Conservation (phyloP, 2,329 filamentous ascomycete genomes). For the Epichloe hybrida region DNA sequence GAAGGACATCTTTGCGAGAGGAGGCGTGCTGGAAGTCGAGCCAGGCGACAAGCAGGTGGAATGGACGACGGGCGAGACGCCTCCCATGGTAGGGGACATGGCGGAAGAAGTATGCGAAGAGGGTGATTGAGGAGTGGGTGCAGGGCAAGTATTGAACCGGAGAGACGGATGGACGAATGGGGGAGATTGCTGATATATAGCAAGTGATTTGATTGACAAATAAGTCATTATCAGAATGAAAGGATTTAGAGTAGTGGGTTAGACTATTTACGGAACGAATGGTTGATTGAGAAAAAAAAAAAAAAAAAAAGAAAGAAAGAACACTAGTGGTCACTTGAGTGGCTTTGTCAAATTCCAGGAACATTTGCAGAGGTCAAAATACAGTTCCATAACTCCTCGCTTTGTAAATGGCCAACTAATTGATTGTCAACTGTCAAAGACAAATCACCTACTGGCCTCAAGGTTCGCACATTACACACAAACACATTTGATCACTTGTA, state of each 20-base stretch:
- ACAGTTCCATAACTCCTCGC: slow-evolving; percentile 14
- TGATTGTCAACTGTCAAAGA: neutral
- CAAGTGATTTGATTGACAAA: too few relatives aligned
- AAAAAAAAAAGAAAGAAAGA: neutral
- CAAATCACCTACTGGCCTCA: neutral
- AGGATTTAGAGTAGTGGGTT: too few relatives aligned
- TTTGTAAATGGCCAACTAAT: slow-evolving; percentile 9
- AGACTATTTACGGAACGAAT: too few relatives aligned
- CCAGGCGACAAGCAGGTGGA: slow-evolving; percentile 37
- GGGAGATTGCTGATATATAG: too few relatives aligned
- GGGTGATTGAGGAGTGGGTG: slow-evolving; percentile 5
- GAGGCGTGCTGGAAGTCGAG: slow-evolving; percentile 50
- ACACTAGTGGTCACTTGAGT: too few relatives aligned
- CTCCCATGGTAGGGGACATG: slow-evolving; percentile 43
- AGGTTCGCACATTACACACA: neutral
- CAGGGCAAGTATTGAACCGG: neutral
- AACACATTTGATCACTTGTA: neutral
- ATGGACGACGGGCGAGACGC: slow-evolving; percentile 47
- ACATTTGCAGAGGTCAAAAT: neutral
- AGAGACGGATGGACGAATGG: too few relatives aligned
- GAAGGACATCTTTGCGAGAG: slow-evolving; percentile 47
- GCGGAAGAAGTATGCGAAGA: slow-evolving; percentile 4
- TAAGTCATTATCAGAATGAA: too few relatives aligned
- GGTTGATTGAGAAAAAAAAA: neutral
- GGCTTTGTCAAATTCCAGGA: neutral